These are phyloP conservation scores for Stagonosporopsis chrysanthemi DNA, from an alignment of 2,329 filamentous ascomycete genomes.

Conservation along the genomic window DNA sequence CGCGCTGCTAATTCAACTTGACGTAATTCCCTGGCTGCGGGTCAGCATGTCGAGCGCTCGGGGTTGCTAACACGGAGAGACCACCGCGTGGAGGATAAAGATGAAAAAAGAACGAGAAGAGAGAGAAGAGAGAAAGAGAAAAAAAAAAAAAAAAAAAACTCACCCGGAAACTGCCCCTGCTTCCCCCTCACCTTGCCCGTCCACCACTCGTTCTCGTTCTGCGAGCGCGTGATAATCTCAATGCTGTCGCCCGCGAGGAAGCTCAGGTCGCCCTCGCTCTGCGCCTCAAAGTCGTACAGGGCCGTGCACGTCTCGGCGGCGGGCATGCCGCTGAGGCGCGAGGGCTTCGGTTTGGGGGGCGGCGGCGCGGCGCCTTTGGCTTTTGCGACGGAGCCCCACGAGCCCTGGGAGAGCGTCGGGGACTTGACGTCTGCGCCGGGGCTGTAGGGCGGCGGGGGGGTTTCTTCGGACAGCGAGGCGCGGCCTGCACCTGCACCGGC, in stretches of 20 bases:
- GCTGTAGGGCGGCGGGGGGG: slow-evolving; percentile 52
- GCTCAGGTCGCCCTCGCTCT: slow-evolving; percentile 91
- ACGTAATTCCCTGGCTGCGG: slow-evolving; percentile 51
- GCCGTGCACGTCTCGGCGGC: slow-evolving; percentile 83
- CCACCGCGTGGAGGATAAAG: no score
- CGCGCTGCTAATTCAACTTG: slow-evolving; percentile 48
- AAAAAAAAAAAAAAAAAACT: slow-evolving; percentile 38
- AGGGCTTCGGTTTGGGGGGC: slow-evolving; percentile 69
- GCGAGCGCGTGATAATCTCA: slow-evolving; percentile 83
- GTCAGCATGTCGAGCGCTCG: no score
- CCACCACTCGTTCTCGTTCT: slow-evolving; percentile 98
- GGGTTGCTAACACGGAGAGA: no score
- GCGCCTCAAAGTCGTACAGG: slow-evolving; percentile 94
- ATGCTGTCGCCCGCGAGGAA: slow-evolving; percentile 90
- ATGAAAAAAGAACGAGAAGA: no score
- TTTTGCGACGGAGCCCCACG: slow-evolving; percentile 56
- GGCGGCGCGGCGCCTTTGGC: slow-evolving; percentile 59
- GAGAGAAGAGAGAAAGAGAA: neutral
- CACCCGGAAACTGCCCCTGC: slow-evolving; percentile 94
- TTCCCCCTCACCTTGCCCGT: slow-evolving; percentile 79
- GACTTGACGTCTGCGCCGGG: slow-evolving; percentile 30
- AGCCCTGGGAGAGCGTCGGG: slow-evolving; percentile 42
- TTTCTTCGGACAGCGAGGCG: slow-evolving; percentile 41
- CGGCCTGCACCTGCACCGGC: slow-evolving; percentile 42
- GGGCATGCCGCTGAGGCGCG: slow-evolving; percentile 70